Evolutionary conservation across 805 yeast species (phyloP).

Genomic region (Ogataea kodamae): DNA sequence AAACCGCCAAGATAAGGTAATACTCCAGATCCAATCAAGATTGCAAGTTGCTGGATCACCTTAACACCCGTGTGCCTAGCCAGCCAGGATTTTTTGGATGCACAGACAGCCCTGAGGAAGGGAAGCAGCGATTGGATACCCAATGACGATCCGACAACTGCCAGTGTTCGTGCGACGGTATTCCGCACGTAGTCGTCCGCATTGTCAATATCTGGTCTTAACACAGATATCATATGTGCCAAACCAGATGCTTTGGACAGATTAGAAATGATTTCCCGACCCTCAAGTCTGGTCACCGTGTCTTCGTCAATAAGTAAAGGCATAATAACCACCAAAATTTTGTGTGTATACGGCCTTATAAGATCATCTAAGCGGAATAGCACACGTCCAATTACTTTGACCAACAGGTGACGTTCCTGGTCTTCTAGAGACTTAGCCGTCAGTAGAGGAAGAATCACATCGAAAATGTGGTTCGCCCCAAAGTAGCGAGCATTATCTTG

Average conservation of each 20-base stretch:
- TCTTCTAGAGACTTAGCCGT: slow-evolving; percentile 71
- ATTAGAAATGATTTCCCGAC: slow-evolving; percentile 72
- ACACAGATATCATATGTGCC: slow-evolving; percentile 68
- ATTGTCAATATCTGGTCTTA: slow-evolving; percentile 80
- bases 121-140: slow-evolving; percentile 75
- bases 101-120: slow-evolving; percentile 75
- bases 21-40: slow-evolving; percentile 64
- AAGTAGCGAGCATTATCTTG: slow-evolving; percentile 58
- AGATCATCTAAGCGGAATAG: slow-evolving; percentile 60
- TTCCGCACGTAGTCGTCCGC: slow-evolving; percentile 78
- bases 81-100: slow-evolving; percentile 72
- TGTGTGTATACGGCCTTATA: slow-evolving; percentile 69
- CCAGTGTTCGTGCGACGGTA: slow-evolving; percentile 72
- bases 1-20: slow-evolving; percentile 69
- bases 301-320: slow-evolving; percentile 83
- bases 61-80: slow-evolving; percentile 82
- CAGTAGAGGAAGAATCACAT: slow-evolving; percentile 70
- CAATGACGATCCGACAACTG: slow-evolving; percentile 76
- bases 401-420: slow-evolving; percentile 77
- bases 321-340: slow-evolving; percentile 67
- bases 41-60: slow-evolving; percentile 71
- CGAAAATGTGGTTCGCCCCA: slow-evolving; percentile 69
- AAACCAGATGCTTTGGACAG: slow-evolving; percentile 81
- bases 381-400: slow-evolving; percentile 70
- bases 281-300: slow-evolving; percentile 67